These are phyloP conservation scores for Sechiopsis laciniata DNA, from an alignment of 306 rosid genomes.

Conservation along the genomic window DNA sequence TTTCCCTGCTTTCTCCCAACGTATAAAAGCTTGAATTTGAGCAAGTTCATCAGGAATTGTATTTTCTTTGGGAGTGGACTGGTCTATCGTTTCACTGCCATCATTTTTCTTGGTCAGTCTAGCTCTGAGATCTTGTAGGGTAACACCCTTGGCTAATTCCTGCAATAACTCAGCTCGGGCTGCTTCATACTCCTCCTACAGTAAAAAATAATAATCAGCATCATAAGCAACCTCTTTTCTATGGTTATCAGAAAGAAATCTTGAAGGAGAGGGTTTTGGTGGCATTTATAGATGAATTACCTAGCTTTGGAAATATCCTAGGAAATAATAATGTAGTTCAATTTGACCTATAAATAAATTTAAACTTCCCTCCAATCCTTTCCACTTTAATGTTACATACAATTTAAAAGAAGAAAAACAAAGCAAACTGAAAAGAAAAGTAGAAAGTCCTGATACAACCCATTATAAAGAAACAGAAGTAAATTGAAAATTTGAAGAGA, in stretches of 20 bases:
- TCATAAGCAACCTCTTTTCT: not conserved
- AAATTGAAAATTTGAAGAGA: conserved; percentile 18
- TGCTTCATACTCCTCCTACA: conserved; percentile 87
- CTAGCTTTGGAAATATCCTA: not conserved
- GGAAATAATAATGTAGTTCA: not conserved
- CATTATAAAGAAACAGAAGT: not conserved
- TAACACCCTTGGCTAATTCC: conserved; percentile 69
- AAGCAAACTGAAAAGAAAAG: not conserved
- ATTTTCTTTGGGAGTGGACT: conserved; percentile 40
- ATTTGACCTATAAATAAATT: not conserved
- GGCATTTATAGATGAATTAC: not conserved
- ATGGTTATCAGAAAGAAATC: not conserved
- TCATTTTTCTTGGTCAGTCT: conserved; percentile 49
- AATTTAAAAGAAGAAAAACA: not conserved
- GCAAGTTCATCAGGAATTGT: conserved; percentile 63
- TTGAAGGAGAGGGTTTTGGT: not conserved
- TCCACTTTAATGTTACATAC: not conserved
- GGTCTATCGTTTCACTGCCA: conserved; percentile 38
- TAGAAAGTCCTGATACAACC: not conserved
- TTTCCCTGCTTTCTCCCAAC: conserved; percentile 91
- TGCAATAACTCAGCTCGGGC: conserved; percentile 74
- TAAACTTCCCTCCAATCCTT: not conserved
- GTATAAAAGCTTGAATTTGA: conserved; percentile 68
- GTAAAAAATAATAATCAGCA: not conserved
- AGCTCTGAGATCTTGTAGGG: conserved; percentile 67